Evolutionary conservation across 2,329 filamentous ascomycete genomes (phyloP), one percentile per base, ranked within the genome.

Genomic region (Penicillium polonicum): DNA sequence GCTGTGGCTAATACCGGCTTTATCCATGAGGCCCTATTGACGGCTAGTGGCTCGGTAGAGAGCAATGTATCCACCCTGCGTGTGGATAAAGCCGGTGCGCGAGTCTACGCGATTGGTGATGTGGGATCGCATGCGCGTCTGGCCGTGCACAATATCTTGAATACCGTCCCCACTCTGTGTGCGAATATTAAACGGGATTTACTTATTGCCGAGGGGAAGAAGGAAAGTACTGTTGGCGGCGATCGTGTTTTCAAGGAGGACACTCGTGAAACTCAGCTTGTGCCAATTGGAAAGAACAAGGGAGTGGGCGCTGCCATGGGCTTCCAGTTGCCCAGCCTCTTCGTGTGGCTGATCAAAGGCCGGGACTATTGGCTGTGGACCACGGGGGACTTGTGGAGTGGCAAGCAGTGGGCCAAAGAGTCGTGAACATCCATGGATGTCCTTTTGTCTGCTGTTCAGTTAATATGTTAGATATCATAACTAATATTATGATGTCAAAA

Each of bases 291-390:
- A 2, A 41, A 19, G 58, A 76, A 71, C 36, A 77, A 76, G 48
- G 80, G 78, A 0, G 78, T 82, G 9, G 80, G 80, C 0, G 74
- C 75, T 0, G 72, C 68, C 0, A 78, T 78, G 68, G 80, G 80
- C 0, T 79, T 65, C 31, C 65, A 65, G 39, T 4, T 82, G 25
- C 79, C 80, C 0, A 77, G 79, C 48, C 78, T 76, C 27, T 17
- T 79, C 42, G 75, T 82, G 0, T 82, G 80, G 78, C 48, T 79
- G 65, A 74, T 82, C 50, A 83, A 83, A 63, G 79, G 81, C 1
- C 68, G 79, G 19, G 79, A 82, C 59, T 82, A 82, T 59, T 84
- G 79, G 78, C 54, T 83, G 29, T 80, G 79, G 78, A 82, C 78
- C 10, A 79, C 77, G 1, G 76, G 68, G 0, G 64, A 63, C 4